Conservation (phyloP, 2,329 filamentous ascomycete genomes). For the Claviceps capensis region DNA sequence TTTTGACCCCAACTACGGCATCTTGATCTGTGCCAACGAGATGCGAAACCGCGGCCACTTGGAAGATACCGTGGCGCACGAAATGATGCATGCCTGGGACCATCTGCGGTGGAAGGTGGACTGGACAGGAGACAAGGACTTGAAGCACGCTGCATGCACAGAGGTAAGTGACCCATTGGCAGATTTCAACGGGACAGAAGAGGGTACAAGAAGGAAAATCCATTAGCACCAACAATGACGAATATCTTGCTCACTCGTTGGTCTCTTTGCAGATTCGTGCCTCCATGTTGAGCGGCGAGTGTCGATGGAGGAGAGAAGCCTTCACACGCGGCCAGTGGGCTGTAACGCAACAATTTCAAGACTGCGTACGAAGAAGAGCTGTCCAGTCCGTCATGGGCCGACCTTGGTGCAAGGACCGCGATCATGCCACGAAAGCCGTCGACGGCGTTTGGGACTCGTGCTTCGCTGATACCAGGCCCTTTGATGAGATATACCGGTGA, state of each 20-base stretch:
- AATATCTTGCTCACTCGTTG: background rate
- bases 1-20: constrained; percentile 76
- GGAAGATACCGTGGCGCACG: constrained; percentile 89
- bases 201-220: background rate
- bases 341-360: constrained; percentile 83
- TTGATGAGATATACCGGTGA: constrained; percentile 87
- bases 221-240: background rate
- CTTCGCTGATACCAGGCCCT: constrained; percentile 84
- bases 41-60: constrained; percentile 66
- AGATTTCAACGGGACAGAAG: background rate
- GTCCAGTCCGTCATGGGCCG: constrained; percentile 65
- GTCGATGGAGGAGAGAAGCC: constrained; percentile 76
- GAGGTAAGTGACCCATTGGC: constrained; percentile 46
- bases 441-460: constrained; percentile 99
- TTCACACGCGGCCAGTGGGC: constrained; percentile 76
- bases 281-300: constrained; percentile 85
- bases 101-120: constrained; percentile 85
- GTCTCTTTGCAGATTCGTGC: constrained; percentile 60
- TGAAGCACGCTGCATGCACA: constrained; percentile 85
- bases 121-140: constrained; percentile 51
- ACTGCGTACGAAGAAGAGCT: constrained; percentile 75
- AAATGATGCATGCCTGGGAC: constrained; percentile 97
- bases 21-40: constrained; percentile 86
- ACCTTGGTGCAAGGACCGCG: constrained; percentile 70
- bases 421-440: constrained; percentile 74